phyloP scores from a whole-genome alignment of 495 filamentous ascomycete genomes.

The Poronia punctata region DNA sequence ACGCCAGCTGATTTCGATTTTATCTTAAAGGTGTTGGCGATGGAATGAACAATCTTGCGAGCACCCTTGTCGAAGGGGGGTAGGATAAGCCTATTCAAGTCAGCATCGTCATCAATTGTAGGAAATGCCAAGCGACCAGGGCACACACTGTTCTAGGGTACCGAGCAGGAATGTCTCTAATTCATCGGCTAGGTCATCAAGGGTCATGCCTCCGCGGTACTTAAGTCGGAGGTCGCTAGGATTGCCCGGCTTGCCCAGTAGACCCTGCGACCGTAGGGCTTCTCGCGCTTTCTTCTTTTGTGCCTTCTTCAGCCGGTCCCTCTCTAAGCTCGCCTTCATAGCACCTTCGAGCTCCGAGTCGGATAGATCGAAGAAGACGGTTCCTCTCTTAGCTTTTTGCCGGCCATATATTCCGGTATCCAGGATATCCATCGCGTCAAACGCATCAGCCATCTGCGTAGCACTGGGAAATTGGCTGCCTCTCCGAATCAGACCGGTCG shows the following conservation, averaged over 20 bases:
- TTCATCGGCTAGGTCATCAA: slow-evolving; percentile 65
- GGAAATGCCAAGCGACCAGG: neutral
- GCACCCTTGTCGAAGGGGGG: slow-evolving; percentile 76
- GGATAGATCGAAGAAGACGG: slow-evolving; percentile 48
- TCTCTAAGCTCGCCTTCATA: slow-evolving; percentile 58
- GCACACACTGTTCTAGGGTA: slow-evolving; percentile 53
- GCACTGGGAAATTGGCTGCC: slow-evolving; percentile 50
- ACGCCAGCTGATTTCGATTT: slow-evolving; percentile 80
- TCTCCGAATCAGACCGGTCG: slow-evolving; percentile 14
- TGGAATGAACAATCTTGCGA: slow-evolving; percentile 68
- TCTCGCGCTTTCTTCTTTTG: slow-evolving; percentile 70
- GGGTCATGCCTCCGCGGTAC: slow-evolving; percentile 63
- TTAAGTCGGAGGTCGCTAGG: slow-evolving; percentile 63
- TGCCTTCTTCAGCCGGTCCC: slow-evolving; percentile 78
- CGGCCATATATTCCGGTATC: slow-evolving; percentile 61
- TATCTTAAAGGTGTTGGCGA: slow-evolving; percentile 62
- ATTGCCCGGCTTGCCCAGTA: slow-evolving; percentile 60
- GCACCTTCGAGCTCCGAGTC: slow-evolving; percentile 68
- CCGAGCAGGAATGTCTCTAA: slow-evolving; percentile 63
- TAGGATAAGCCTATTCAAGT: slow-evolving; percentile 54
- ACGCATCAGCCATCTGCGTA: slow-evolving; percentile 60
- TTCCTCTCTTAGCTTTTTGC: slow-evolving; percentile 31
- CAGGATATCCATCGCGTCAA: slow-evolving; percentile 76
- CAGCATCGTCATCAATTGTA: slow-evolving; percentile 8
- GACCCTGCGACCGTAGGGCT: slow-evolving; percentile 65